A percentile compares a stretch with the other conserved stretches of the same genome.
phyloP scores from a whole-genome alignment of 2,329 filamentous ascomycete species.

The Curvularia sp. region DNA sequence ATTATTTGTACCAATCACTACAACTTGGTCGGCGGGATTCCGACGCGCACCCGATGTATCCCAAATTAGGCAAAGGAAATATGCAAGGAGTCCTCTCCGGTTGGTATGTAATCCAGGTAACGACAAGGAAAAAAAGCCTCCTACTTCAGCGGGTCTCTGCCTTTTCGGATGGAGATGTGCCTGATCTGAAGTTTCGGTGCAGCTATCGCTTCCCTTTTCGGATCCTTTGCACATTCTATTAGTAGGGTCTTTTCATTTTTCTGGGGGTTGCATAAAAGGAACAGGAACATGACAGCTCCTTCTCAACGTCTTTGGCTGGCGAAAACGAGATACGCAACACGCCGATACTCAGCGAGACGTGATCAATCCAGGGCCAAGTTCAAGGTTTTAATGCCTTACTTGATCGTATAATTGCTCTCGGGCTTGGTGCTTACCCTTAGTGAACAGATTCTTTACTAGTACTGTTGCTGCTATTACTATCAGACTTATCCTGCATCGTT shows the following conservation, averaged over 20 bases:
- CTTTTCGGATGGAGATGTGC: not conserved
- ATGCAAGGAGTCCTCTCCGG: conserved; percentile 11
- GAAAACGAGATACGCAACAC: conserved; percentile 10
- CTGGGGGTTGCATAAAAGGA: not conserved
- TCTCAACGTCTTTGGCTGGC: conserved; percentile 1
- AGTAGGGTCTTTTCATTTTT: not conserved
- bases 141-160: not conserved
- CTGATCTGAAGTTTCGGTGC: not conserved
- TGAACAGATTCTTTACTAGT: not conserved
- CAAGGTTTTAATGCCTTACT: not conserved
- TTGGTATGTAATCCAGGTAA: not conserved
- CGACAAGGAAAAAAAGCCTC: not conserved
- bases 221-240: not conserved
- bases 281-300: not conserved
- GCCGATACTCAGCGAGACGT: conserved; percentile 14
- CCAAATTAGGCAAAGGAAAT: not conserved
- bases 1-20: not conserved
- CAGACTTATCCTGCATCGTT: not conserved
- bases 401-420: not conserved
- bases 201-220: conserved; percentile 1
- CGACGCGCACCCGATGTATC: not conserved
- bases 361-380: not conserved
- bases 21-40: not conserved
- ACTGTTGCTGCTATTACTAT: not conserved
- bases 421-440: not conserved